Conservation (phyloP, 345 rosid species). For the Eucalyptus globulus region DNA sequence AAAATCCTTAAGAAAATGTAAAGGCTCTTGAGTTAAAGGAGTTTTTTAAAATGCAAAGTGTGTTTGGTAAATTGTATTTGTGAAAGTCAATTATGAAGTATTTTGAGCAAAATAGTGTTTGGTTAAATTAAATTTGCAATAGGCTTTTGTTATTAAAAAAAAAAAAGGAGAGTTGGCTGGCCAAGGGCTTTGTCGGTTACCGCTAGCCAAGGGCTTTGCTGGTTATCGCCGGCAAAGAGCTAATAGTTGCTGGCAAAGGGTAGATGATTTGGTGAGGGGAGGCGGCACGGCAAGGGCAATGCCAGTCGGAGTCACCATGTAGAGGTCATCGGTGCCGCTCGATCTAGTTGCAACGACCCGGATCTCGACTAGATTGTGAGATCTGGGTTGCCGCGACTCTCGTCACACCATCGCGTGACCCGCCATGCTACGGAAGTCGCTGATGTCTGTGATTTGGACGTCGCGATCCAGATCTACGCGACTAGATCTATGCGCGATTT, state of each 20-base stretch:
- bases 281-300: accelerated
- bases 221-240: accelerated
- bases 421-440: accelerated
- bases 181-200: accelerated
- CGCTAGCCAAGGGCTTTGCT: accelerated
- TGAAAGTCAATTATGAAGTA: accelerated
- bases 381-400: accelerated
- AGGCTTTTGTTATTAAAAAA: too few species aligned
- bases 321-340: accelerated
- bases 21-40: accelerated
- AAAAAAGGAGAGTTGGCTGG: accelerated
- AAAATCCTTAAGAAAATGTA: too few species aligned
- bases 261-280: accelerated
- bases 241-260: accelerated
- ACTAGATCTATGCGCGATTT: accelerated
- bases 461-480: accelerated
- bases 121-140: too few species aligned
- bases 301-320: accelerated
- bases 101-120: too few species aligned
- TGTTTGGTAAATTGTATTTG: too few species aligned
- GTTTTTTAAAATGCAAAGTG: too few species aligned
- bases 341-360: accelerated
- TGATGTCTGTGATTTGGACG: accelerated
- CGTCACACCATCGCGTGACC: accelerated
- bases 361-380: accelerated